A percentile compares a stretch with the other conserved stretches of the same genome.
These are phyloP conservation scores for Raphidocelis subcapitata DNA, from an alignment of 139 green algal genomes.

Conservation along the genomic window DNA sequence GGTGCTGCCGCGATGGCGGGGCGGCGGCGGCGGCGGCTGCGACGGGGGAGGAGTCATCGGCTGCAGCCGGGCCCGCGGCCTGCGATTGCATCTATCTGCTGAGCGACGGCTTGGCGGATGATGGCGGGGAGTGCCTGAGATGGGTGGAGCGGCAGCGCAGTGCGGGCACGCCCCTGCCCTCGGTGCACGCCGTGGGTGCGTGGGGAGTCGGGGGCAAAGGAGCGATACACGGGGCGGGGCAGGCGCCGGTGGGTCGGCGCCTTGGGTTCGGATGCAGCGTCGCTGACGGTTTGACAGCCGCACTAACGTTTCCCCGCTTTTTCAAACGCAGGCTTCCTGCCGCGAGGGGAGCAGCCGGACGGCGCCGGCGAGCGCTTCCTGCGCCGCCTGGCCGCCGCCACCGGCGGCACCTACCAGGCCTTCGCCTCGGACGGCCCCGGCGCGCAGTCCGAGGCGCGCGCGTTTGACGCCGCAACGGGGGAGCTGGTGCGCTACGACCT, in stretches of 20 bases:
- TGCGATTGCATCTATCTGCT: constrained; percentile 22
- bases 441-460: background rate
- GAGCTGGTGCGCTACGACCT: constrained; percentile 38
- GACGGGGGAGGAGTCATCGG: no score
- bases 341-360: constrained; percentile 25
- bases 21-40: background rate
- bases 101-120: constrained; percentile 26
- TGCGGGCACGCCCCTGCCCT: background rate
- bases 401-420: constrained; percentile 52
- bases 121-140: constrained; percentile 14
- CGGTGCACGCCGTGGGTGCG: constrained; percentile 26
- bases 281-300: no score
- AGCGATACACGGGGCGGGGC: no score
- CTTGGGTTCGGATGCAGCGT: no score
- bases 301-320: background rate
- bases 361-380: constrained; percentile 53
- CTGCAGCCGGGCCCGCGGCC: background rate
- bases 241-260: no score
- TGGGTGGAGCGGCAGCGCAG: constrained; percentile 16
- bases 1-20: background rate
- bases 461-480: constrained; percentile 29
- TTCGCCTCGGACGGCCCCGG: background rate
- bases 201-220: no score
- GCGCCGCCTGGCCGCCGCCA: constrained; percentile 38
- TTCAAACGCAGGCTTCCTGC: constrained; percentile 56